Base-by-base conservation (phyloP, 768 basidiomycete species). In the Cystobasidium tubakii region DNA sequence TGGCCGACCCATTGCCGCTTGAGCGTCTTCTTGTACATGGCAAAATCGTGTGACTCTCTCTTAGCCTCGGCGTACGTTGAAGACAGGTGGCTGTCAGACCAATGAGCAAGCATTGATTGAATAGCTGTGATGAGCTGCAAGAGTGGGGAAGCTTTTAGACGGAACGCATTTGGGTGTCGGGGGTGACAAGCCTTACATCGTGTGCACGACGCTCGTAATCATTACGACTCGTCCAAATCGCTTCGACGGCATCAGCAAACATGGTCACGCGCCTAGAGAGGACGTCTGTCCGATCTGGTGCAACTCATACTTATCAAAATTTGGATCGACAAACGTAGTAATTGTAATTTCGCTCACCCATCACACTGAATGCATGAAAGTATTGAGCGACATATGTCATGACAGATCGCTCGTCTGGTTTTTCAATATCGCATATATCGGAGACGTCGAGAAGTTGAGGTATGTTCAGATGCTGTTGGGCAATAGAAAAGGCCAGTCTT, bases 331-430 rank as follows among this genome's bases (percentile, higher is more conserved):
- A n/a, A n/a, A n/a, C 75, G 71, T 19, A 62, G 6, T 19, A 13
- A 33, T 50, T 23, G 15, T 7, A 63, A n/a, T 0, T 34, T 12
- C 64, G 64, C 86, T 64, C 76, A 94, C 94, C 92, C 89, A 96
- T 94, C 0, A 91, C 88, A 0, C 93, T 95, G 81, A 99, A 99
- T 0, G 95, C 94, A 80, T 98, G 96, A 85, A 99, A 99, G 82
- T 86, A 98, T 78, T 91, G 91, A 39, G 96, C 96, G 57, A 99
- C 89, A 77, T 97, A 98, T 3, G 93, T 97, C 92, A 97, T 97
- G 13, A 97, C 91, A 81, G 90, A 92, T 43, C 92, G 88, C 82
- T 99, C 96, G 81, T 99, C 96, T 0, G 95, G 95, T 60, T 85
- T 86, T n/a, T 84, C 84, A 0, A 88, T 86, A 79, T 93, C 92